These are phyloP conservation scores for Pontederia crassipes DNA, from an alignment of 176 grass and related monocot genomes.

Conservation along the genomic window DNA sequence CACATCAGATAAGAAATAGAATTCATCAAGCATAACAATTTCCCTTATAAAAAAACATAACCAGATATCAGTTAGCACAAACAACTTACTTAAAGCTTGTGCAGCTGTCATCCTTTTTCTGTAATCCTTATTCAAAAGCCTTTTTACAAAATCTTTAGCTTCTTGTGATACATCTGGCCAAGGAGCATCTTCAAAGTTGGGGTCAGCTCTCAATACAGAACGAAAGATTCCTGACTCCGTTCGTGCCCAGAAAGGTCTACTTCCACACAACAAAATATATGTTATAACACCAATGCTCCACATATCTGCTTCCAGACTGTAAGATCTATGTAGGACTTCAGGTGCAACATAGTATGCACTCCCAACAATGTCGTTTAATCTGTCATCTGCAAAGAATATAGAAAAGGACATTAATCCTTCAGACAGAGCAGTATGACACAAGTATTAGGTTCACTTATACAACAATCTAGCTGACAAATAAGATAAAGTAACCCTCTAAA, in stretches of 20 bases:
- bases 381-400: conserved; percentile 1
- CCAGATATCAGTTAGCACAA: neutral
- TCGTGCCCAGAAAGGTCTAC: conserved; percentile 17
- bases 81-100: conserved; percentile 9
- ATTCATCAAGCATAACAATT: neutral
- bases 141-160: conserved; percentile 16
- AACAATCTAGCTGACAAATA: too few species aligned
- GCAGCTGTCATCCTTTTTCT: conserved; percentile 16
- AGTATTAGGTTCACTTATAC: too few species aligned
- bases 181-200: conserved; percentile 5
- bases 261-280: conserved; percentile 14
- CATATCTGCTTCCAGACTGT: conserved; percentile 13
- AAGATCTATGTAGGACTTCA: conserved; percentile 13
- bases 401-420: neutral
- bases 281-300: conserved; percentile 17
- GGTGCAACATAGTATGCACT: conserved; percentile 17
- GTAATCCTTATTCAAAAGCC: conserved; percentile 13
- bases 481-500: too few species aligned
- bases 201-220: conserved; percentile 8
- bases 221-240: conserved; percentile 15
- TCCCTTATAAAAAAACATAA: neutral
- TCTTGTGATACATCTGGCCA: conserved; percentile 11
- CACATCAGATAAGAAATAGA: too few species aligned
- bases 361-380: conserved; percentile 7
- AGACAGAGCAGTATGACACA: too few species aligned